phyloP scores from a whole-genome alignment of 192 early-diverging fungal species.

The Entomortierella lignicola region DNA sequence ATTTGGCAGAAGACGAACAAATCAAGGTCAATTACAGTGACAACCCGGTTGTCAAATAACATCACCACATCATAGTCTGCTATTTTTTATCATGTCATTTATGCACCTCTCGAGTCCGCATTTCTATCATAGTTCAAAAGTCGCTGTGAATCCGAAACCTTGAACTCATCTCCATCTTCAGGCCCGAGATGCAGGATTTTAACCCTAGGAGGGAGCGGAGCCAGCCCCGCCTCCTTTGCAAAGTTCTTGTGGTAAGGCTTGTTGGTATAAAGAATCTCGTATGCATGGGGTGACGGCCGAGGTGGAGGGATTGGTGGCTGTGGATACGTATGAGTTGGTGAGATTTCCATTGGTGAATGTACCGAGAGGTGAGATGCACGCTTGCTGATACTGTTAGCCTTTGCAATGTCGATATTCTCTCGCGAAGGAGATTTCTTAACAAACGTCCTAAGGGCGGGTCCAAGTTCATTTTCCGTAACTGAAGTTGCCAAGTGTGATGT shows the following conservation, averaged over 20 bases:
- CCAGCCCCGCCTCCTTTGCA: conserved; percentile 39
- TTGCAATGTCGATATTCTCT: neutral
- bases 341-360: neutral
- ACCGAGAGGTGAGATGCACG: neutral
- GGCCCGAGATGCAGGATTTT: neutral
- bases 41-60: too few relatives aligned
- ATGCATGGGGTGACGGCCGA: conserved; percentile 29
- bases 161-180: conserved; percentile 11
- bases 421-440: neutral
- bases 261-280: conserved; percentile 52
- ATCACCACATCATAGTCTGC: too few relatives aligned
- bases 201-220: conserved; percentile 31
- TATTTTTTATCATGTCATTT: too few relatives aligned
- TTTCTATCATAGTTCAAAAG: neutral
- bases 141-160: neutral
- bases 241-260: conserved; percentile 50
- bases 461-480: neutral
- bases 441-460: neutral
- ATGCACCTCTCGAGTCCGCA: neutral
- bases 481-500: neutral
- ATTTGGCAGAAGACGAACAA: too few relatives aligned
- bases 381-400: neutral
- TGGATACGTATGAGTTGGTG: neutral
- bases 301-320: conserved; percentile 34
- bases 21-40: too few relatives aligned